Evolutionary conservation across 352 stramenopile genomes (phyloP), one percentile per base, ranked within the genome.

Genomic region (Aphanomyces invadans): DNA sequence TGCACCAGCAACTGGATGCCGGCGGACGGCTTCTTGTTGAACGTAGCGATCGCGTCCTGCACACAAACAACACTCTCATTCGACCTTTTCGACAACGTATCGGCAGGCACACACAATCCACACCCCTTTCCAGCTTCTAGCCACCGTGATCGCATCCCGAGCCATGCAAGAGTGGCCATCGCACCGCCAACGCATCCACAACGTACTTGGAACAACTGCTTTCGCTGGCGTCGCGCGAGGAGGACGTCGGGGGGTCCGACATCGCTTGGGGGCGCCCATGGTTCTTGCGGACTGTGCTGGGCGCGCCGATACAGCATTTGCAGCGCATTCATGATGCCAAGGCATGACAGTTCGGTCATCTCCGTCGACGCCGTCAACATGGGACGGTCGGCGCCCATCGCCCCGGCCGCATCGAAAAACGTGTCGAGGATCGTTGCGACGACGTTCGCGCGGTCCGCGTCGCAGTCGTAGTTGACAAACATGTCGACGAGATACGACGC

Each of bases 401-500:
- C 29, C 21, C n/a, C 7, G n/a, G 29, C 21, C 48, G 7, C 25
- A 7, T 33, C 39, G 0, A 65, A 32, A 10, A 67, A 38, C 21
- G 42, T 33, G 15, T 49, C 32, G 4, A 67, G 49, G 54, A 99
- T 86, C 3, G 89, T 76, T 59, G 98, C 95, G 72, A 98, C 99
- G 4, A 99, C 73, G 56, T 97, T 98, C 26, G 92, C 98, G 69
- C 96, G 97, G 52, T 98, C 89, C n/a, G 97, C 86, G 68, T 98
- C 95, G 70, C 96, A 99, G 76, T 99, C 97, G 76, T 99, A 99
- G 71, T 99, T 99, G 32, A 98, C 86, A 70, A 99, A 99, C 11
- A 99, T 70, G 72, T 99, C 96, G 3, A 95, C 86, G 57, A 99
- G 87, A 1, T 99, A 71, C 9, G 86, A 91, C 33, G 95, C 83